Percentiles rank a stretch among this genome's conserved stretches.
phyloP scores from a whole-genome alignment of 2,329 filamentous ascomycete genomes.

The Fusarium globosum region DNA sequence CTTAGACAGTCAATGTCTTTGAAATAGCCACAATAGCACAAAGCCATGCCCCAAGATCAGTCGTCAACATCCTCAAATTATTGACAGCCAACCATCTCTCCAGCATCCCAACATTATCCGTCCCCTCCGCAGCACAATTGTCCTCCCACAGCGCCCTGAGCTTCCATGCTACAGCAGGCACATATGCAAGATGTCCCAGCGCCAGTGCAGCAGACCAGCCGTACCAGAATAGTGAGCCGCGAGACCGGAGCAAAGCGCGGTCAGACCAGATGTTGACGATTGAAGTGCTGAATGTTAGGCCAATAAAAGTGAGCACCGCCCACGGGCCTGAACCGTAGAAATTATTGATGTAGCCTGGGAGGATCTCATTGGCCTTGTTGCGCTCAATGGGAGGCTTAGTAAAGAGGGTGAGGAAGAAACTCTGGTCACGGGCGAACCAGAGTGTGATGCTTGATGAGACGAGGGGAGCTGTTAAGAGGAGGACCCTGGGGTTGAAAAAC shows the following conservation, averaged over 20 bases:
- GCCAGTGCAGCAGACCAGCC: slow-evolving; percentile 47
- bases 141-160: slow-evolving; percentile 48
- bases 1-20: slow-evolving; percentile 38
- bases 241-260: slow-evolving; percentile 36
- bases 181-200: slow-evolving; percentile 48
- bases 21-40: slow-evolving; percentile 48
- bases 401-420: slow-evolving; percentile 55
- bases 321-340: slow-evolving; percentile 54
- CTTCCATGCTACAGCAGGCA: slow-evolving; percentile 49
- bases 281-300: slow-evolving; percentile 49
- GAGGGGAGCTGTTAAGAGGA: slow-evolving; percentile 57
- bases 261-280: slow-evolving; percentile 43
- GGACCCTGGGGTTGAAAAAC: slow-evolving; percentile 52
- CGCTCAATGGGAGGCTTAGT: slow-evolving; percentile 45
- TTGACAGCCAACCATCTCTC: slow-evolving; percentile 49
- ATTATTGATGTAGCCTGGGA: slow-evolving; percentile 56
- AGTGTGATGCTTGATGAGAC: slow-evolving; percentile 60
- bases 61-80: slow-evolving; percentile 47
- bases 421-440: slow-evolving; percentile 58
- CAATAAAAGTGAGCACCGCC: slow-evolving; percentile 50
- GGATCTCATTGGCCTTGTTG: slow-evolving; percentile 48
- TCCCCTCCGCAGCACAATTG: slow-evolving; percentile 28
- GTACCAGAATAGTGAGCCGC: slow-evolving; percentile 49
- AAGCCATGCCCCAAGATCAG: slow-evolving; percentile 50
- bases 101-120: slow-evolving; percentile 47